Base-by-base conservation (phyloP, 257 asterid genomes). In the Solanum chaucha region DNA sequence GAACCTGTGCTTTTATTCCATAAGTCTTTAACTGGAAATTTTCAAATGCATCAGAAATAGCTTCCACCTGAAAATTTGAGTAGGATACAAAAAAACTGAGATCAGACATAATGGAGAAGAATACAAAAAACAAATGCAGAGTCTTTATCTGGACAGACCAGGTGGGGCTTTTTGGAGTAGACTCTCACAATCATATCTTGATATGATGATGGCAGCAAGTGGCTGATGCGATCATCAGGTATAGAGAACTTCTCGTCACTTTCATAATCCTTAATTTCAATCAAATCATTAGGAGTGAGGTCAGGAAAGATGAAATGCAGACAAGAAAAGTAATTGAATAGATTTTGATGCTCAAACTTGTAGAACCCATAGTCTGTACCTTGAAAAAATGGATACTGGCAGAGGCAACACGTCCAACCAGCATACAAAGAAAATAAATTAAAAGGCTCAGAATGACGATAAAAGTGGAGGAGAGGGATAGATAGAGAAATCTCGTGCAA, bases 151-250 rank as follows among this genome's bases (percentile, higher is more conserved):
- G 67, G 14, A 86, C 85, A 87, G 90, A 97, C 99, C 98, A 94
- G 93, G 92, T 93, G 95, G 78, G 96, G 93, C 92, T 93, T 94
- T 92, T 93, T 97, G 90, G 98, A 93, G 90, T 97, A 97, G 82
- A 97, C 98, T 88, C 98, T 94, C 88, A 97, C 99, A 46, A 97
- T 95, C 97, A 94, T 93, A 91, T 97, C 99, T 88, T 95, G 96
- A 86, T 88, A 95, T 85, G 89, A 94, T 41, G 98, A 73, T 48
- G 99, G 98, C 89, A 97, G 94, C 93, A 97, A 91, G 93, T 95
- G 98, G 91, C 99, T 97, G 89, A 97, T 81, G 40, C 94, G 96
- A 74, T 94, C 93, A 88, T 97, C 95, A 46, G 96, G 70, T 75
- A 97, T 92, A 12, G 94, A 44, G 87, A 95, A 91, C 88, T 91